Evolutionary conservation across 768 basidiomycete genomes (phyloP).

Genomic region (Russula virescens): DNA sequence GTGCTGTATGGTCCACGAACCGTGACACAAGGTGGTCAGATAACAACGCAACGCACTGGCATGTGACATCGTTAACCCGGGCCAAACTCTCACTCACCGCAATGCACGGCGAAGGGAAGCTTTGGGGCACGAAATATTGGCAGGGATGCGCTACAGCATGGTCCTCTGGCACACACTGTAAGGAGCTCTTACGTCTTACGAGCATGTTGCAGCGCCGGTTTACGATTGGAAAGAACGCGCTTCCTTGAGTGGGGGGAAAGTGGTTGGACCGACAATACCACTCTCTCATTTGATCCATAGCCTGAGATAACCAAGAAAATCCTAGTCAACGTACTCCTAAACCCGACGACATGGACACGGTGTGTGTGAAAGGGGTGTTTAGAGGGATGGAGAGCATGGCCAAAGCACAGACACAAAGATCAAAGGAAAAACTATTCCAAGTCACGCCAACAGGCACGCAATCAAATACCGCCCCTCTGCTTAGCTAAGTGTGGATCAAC

Average conservation of each 20-base stretch:
- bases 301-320: slow-evolving; percentile 20
- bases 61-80: neutral
- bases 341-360: neutral
- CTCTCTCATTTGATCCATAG: slow-evolving; percentile 7
- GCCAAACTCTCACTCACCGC: neutral
- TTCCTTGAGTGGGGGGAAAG: neutral
- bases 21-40: too few relatives aligned
- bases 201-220: neutral
- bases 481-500: too few relatives aligned
- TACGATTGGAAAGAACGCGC: neutral
- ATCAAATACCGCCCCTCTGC: too few relatives aligned
- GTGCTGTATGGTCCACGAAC: too few relatives aligned
- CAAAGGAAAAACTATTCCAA: too few relatives aligned
- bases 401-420: neutral
- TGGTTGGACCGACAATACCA: slow-evolving; percentile 11
- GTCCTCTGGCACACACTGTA: neutral
- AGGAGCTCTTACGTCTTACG: neutral
- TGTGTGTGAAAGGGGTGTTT: neutral
- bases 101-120: neutral
- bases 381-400: slow-evolving; percentile 7
- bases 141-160: neutral
- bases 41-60: too few relatives aligned
- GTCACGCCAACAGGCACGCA: too few relatives aligned
- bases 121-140: neutral
- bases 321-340: neutral